Percentiles rank a stretch among this genome's conserved stretches.
phyloP scores from a whole-genome alignment of 768 basidiomycete species.

The Pleurotus ostreatus region DNA sequence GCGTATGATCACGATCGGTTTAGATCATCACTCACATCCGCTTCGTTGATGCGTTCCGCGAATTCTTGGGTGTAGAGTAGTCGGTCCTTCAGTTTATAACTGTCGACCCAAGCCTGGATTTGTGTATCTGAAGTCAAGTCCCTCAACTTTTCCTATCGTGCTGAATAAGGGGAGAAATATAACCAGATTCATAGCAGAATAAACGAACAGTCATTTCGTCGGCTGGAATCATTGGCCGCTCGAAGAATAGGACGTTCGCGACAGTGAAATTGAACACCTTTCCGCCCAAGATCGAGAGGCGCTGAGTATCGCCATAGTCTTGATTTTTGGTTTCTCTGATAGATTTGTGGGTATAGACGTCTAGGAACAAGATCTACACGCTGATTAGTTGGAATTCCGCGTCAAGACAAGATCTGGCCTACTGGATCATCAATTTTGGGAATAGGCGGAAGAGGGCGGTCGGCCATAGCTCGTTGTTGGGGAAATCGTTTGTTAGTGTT shows the following conservation, averaged over 20 bases:
- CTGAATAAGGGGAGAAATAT: neutral
- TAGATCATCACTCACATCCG: constrained; percentile 25
- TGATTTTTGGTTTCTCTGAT: constrained; percentile 32
- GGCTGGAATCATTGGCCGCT: constrained; percentile 37
- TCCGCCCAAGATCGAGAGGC: constrained; percentile 56
- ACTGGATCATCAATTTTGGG: constrained; percentile 44
- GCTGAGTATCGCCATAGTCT: constrained; percentile 55
- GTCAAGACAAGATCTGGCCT: neutral
- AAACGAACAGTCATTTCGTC: constrained; percentile 40
- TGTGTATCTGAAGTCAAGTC: constrained; percentile 32
- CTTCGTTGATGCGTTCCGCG: constrained; percentile 27
- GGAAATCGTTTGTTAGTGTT: neutral
- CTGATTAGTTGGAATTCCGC: neutral
- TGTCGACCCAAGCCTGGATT: constrained; percentile 44
- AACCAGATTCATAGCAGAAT: neutral
- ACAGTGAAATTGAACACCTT: constrained; percentile 49
- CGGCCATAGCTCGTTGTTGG: constrained; percentile 16
- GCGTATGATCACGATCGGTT: neutral
- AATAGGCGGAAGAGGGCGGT: constrained; percentile 35
- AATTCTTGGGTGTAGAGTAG: constrained; percentile 44
- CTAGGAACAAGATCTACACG: constrained; percentile 31
- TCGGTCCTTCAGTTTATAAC: constrained; percentile 50
- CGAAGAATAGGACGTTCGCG: constrained; percentile 44
- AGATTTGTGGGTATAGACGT: constrained; percentile 51
- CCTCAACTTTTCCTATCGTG: constrained; percentile 19